Evolutionary conservation across 768 basidiomycete species (phyloP).

Genomic region (Amanita phalloides): DNA sequence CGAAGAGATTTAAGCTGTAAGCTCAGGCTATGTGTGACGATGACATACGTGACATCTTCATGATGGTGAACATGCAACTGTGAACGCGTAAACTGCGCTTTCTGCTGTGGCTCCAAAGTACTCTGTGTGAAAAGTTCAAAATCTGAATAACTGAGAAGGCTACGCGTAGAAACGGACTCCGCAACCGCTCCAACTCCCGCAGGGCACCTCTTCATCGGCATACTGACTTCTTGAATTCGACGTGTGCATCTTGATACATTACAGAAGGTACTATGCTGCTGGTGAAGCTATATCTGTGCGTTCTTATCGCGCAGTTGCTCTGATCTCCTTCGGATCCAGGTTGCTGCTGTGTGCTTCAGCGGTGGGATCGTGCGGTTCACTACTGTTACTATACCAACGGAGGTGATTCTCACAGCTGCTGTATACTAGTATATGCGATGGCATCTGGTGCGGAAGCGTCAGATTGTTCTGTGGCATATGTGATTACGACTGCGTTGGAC

Average conservation of each 20-base stretch:
- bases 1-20: constrained; percentile 54
- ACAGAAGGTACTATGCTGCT: not conserved
- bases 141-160: not conserved
- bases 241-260: too few species aligned
- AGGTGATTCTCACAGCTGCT: not conserved
- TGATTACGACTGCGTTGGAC: not conserved
- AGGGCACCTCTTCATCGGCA: too few species aligned
- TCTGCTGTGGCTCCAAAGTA: not conserved
- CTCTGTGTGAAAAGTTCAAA: too few species aligned
- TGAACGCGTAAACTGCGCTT: not conserved
- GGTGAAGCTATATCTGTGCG: not conserved
- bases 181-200: not conserved
- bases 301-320: not conserved
- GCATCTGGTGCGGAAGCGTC: not conserved
- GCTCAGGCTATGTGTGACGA: too few species aligned
- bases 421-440: not conserved
- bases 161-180: not conserved
- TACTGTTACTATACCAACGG: not conserved
- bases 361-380: not conserved
- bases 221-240: too few species aligned
- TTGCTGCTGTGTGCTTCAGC: not conserved
- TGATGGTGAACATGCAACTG: too few species aligned
- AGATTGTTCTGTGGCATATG: not conserved
- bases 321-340: too few species aligned
- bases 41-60: not conserved